These are phyloP conservation scores for Austroboletus niveus DNA, from an alignment of 1,284 basidiomycete genomes.

Conservation along the genomic window DNA sequence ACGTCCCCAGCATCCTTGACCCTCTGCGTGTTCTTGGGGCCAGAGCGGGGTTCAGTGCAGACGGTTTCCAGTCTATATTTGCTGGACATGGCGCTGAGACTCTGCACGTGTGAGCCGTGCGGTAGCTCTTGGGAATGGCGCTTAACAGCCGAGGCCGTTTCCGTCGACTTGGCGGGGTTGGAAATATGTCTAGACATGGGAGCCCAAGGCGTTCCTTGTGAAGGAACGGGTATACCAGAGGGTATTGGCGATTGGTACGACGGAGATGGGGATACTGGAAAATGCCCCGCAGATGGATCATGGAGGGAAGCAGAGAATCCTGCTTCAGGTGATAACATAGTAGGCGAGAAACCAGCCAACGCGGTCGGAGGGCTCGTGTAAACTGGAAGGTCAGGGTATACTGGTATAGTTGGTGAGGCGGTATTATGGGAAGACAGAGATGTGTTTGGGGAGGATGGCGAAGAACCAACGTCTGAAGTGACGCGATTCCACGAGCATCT, in stretches of 20 bases:
- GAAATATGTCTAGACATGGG: constrained; percentile 3
- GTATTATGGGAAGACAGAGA: constrained; percentile 21
- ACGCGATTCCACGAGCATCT: constrained; percentile 24
- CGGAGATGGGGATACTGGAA: constrained; percentile 11
- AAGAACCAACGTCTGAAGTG: constrained; percentile 24
- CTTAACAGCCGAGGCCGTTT: constrained; percentile 1
- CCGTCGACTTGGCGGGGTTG: constrained; percentile 11
- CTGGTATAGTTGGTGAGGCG: constrained; percentile 23
- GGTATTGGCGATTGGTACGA: constrained; percentile 11
- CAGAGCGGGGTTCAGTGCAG: constrained; percentile 13
- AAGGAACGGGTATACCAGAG: constrained; percentile 9
- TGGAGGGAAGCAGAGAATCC: constrained; percentile 9
- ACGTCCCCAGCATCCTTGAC: constrained; percentile 33
- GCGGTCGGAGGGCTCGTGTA: constrained; percentile 15
- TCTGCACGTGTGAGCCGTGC: constrained; percentile 20
- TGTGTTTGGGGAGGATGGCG: constrained; percentile 25
- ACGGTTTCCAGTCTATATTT: constrained; percentile 25
- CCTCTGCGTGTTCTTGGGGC: constrained; percentile 16
- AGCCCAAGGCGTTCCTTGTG: constrained; percentile 21
- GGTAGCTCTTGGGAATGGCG: constrained; percentile 26
- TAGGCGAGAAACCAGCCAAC: constrained; percentile 12
- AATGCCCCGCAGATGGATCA: constrained; percentile 17
- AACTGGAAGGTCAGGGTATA: constrained; percentile 23
- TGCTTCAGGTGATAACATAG: constrained; percentile 10
- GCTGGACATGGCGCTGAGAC: constrained; percentile 23